Conservation (phyloP, 2,329 filamentous ascomycete species). For the Thermochaetoides dissita region DNA sequence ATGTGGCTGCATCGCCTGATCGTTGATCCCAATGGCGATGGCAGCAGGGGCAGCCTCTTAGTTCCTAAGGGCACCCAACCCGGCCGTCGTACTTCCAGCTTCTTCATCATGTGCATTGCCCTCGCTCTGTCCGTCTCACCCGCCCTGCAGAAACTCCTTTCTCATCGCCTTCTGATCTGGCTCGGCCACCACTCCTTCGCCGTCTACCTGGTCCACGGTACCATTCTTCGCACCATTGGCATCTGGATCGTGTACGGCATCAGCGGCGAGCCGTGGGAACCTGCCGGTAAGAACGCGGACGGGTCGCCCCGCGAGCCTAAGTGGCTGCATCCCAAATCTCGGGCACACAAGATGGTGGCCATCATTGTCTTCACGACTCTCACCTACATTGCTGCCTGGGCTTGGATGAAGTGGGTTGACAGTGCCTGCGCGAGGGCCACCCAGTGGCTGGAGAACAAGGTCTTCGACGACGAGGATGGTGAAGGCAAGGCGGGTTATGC, state of each 20-base stretch:
- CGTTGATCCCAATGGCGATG: conserved; percentile 23
- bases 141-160: conserved; percentile 31
- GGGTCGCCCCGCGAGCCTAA: conserved; percentile 27
- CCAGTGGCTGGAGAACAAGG: conserved; percentile 30
- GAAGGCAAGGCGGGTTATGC: conserved; percentile 11
- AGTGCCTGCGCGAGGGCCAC: conserved; percentile 33
- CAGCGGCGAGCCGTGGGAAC: conserved; percentile 18
- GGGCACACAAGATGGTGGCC: conserved; percentile 25
- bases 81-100: conserved; percentile 30
- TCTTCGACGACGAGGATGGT: conserved; percentile 31
- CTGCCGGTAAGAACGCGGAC: conserved; percentile 19
- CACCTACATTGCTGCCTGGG: conserved; percentile 31
- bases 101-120: conserved; percentile 34
- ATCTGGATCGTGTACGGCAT: conserved; percentile 39
- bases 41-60: conserved; percentile 30
- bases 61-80: conserved; percentile 24
- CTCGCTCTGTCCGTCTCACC: conserved; percentile 37
- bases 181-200: conserved; percentile 41
- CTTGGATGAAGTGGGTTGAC: conserved; percentile 39
- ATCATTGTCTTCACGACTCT: conserved; percentile 31
- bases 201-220: conserved; percentile 40
- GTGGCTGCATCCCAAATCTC: conserved; percentile 27
- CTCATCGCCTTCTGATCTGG: conserved; percentile 36
- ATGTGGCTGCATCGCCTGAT: conserved; percentile 12
- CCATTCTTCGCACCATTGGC: conserved; percentile 35